Evolutionary conservation across 2,329 filamentous ascomycete species (phyloP), one percentile per base, ranked within the genome.

Genomic region (Trichoderma gracile): DNA sequence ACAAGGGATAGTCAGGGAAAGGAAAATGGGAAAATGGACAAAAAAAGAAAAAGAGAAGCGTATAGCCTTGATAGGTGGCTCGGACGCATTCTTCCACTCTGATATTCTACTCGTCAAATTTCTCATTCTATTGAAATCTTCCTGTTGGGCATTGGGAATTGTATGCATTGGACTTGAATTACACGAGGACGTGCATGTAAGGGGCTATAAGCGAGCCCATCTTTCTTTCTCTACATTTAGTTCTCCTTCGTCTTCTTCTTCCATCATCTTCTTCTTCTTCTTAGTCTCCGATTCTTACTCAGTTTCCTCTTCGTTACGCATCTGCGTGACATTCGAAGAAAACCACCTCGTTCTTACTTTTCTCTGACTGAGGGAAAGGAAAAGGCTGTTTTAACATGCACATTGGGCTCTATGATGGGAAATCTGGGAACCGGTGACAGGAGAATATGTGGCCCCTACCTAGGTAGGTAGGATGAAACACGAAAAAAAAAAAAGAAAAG

Each of bases 131-230:
- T 17, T 12, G 1, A 30, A 30, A 42, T 17, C 49, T n/a, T 14
- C 19, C 12, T 23, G 10, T 21, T 10, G 5, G 30, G 30, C 30
- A 33, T 33, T 33, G 10, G 30, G 8, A 12, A 33, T 6, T 23
- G 25, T 33, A 17, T 60, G 12, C 43, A 45, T 43, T 23, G 25
- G 47, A 33, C 47, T 53, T 47, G 33, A 30, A 45, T 52, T 52
- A 53, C 38, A 61, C 38, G 47, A 30, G 58, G 47, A 33, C 58
- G 30, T 33, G 30, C 58, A 45, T 25, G 23, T 33, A 21, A 27
- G 21, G 57, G 33, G 33, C 27, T 50, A 23, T 12, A 30, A 57
- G 38, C 47, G 21, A 7, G 23, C 15, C 33, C 30, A 10, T 42
- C 5, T 49, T 14, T 23, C 3, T 23, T 52, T 17, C 45, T 47